These are phyloP conservation scores for Liriodendron chinense DNA, from an alignment of 164 flowering plant species.

Conservation along the genomic window DNA sequence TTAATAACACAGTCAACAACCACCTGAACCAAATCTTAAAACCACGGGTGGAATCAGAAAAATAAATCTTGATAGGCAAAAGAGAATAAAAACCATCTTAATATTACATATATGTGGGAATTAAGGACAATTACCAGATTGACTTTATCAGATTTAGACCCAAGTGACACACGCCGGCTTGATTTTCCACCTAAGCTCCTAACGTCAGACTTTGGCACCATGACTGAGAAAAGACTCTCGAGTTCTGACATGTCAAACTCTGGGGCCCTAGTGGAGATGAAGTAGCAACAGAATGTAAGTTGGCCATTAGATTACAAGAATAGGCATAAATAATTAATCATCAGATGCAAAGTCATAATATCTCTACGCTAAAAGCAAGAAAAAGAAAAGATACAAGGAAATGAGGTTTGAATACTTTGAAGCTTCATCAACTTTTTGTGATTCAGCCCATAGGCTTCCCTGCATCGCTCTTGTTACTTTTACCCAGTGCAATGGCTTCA, in stretches of 20 bases:
- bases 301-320: not conserved
- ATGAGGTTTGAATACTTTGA: slow-evolving; percentile 40
- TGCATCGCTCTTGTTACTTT: slow-evolving; percentile 80
- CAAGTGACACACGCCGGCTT: slow-evolving; percentile 44
- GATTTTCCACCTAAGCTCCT: slow-evolving; percentile 47
- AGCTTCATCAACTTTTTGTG: slow-evolving; percentile 74
- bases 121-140: slow-evolving; percentile 67
- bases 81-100: not conserved
- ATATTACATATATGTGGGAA: not conserved
- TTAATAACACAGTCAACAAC: not conserved
- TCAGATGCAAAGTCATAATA: not conserved
- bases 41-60: not conserved
- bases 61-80: not conserved
- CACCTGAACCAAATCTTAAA: not conserved
- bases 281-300: slow-evolving; percentile 4
- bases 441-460: slow-evolving; percentile 94
- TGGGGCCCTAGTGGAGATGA: slow-evolving; percentile 61
- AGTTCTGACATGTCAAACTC: slow-evolving; percentile 94
- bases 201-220: slow-evolving; percentile 52
- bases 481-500: slow-evolving; percentile 92
- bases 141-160: slow-evolving; percentile 69
- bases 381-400: not conserved
- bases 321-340: not conserved
- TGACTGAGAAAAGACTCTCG: slow-evolving; percentile 82
- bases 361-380: not conserved